Evolutionary conservation across 345 rosid species (phyloP), one percentile per base, ranked within the genome.

Genomic region (Carallia brachiata): DNA sequence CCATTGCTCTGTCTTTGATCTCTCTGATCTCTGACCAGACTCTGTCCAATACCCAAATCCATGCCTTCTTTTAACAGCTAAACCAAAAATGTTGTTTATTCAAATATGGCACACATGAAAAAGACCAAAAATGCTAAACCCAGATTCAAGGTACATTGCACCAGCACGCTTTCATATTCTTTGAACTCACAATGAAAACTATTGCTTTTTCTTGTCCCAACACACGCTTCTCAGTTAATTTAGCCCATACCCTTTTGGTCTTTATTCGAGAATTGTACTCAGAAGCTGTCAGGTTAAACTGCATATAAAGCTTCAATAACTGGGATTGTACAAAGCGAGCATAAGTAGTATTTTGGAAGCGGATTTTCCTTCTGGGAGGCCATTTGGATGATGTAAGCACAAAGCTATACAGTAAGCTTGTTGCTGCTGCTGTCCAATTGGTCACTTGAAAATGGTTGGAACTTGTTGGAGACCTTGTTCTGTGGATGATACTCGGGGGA

Each of bases 211-310:
- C 85, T 87, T 83, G 90, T 84, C 89, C 78, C 72, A 39, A 70
- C 70, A 47, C 68, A 53, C 65, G 65, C 74, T 71, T 78, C 61
- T 74, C 74, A 76, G 83, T 85, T 81, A 69, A 47, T 70, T 76
- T 69, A 61, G 83, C 93, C 96, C 98, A 92, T 88, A 71, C 87
- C 70, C 85, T 72, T 78, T 84, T 84, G 82, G 79, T 78, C 71
- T 70, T 75, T 80, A 27, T 66, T 70, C 48, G 66, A 30, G 48
- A 39, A 18, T 83, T 65, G 74, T 64, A 58, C 77, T 12, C 59
- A 53, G 78, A 75, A 28, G 66, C 70, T 78, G 69, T 70, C 80
- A 40, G 59, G 63, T 50, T 64, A 66, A 12, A 12, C 23, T 71
- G 67, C 61, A 28, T 78, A 76, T 80, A 78, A 68, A 84, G 34